Percentiles rank a stretch among this genome's conserved stretches.
Conservation (phyloP, 2,329 filamentous ascomycete genomes). For the Myotisia sp. region DNA sequence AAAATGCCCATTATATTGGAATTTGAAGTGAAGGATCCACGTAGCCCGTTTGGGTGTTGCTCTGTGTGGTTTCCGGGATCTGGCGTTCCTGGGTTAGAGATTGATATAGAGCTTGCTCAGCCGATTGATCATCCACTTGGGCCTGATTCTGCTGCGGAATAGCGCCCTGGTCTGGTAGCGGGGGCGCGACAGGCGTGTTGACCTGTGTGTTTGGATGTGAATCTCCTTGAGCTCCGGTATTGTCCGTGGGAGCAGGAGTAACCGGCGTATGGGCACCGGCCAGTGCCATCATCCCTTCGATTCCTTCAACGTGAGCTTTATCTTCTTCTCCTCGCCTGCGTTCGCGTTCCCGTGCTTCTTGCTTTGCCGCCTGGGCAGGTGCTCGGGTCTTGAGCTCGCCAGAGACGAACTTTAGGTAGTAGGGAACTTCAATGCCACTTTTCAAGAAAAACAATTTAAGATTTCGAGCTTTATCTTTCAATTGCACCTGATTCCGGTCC, state of each 20-base stretch:
- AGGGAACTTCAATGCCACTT: constrained; percentile 78
- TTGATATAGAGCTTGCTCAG: constrained; percentile 31
- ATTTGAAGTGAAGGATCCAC: constrained; percentile 26
- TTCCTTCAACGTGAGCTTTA: constrained; percentile 34
- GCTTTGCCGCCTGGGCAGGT: constrained; percentile 45
- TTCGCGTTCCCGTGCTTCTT: constrained; percentile 34
- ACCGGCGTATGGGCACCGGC: constrained; percentile 28
- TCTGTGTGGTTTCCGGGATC: constrained; percentile 24
- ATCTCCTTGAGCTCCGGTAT: constrained; percentile 10
- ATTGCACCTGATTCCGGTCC: constrained; percentile 77
- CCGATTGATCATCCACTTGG: constrained; percentile 15
- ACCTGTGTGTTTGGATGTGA: constrained; percentile 21
- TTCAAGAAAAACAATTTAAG: constrained; percentile 85
- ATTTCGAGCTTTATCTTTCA: constrained; percentile 86
- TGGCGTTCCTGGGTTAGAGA: constrained; percentile 28
- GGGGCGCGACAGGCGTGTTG: constrained; percentile 12
- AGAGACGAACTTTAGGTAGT: constrained; percentile 74
- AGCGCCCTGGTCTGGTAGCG: constrained; percentile 1
- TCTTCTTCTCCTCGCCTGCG: constrained; percentile 34
- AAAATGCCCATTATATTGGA: constrained; percentile 2
- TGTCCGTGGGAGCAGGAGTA: constrained; percentile 4
- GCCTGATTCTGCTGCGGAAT: constrained; percentile 4
- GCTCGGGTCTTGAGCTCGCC: constrained; percentile 78
- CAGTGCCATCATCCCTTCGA: constrained; percentile 35
- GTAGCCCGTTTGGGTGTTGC: constrained; percentile 20